Conservation (phyloP, 2,329 filamentous ascomycete species). For the Talaromyces funiculosus region DNA sequence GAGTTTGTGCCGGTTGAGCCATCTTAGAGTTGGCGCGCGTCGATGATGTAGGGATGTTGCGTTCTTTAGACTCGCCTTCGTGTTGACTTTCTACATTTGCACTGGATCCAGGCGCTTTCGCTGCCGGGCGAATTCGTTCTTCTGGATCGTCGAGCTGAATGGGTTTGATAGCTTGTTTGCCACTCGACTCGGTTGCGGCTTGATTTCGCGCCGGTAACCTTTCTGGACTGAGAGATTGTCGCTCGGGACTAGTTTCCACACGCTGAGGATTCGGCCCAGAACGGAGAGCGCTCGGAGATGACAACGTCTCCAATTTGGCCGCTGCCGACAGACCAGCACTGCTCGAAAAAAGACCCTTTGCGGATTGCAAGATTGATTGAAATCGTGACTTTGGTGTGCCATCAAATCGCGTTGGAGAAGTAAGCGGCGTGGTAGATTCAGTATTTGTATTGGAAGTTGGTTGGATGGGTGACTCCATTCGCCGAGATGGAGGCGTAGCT, state of each 20-base stretch:
- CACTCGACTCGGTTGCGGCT: slow-evolving; percentile 53
- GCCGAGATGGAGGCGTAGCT: slow-evolving; percentile 50
- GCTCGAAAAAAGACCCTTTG: slow-evolving; percentile 78
- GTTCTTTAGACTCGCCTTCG: slow-evolving; percentile 20
- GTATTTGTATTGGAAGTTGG: slow-evolving; percentile 54
- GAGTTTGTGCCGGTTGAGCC: slow-evolving; percentile 23
- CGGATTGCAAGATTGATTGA: slow-evolving; percentile 83
- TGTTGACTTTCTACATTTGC: slow-evolving; percentile 20
- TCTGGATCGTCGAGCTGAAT: slow-evolving; percentile 25
- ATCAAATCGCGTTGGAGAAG: slow-evolving; percentile 57
- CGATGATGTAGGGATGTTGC: slow-evolving; percentile 21
- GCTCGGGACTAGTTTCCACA: slow-evolving; percentile 15
- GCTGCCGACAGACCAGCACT: slow-evolving; percentile 57
- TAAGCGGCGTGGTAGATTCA: slow-evolving; percentile 52
- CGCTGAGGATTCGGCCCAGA: slow-evolving; percentile 24
- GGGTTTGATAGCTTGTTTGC: slow-evolving; percentile 19
- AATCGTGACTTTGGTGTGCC: slow-evolving; percentile 88
- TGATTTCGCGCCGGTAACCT: slow-evolving; percentile 39
- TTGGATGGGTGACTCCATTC: slow-evolving; percentile 53
- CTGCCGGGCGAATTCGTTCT: slow-evolving; percentile 21
- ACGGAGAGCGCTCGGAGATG: slow-evolving; percentile 32
- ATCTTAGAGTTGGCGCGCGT: slow-evolving; percentile 23
- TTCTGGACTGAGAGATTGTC: slow-evolving; percentile 19
- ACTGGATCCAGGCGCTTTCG: slow-evolving; percentile 25
- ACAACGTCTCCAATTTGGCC: slow-evolving; percentile 52